Conservation (phyloP, 768 basidiomycete genomes). For the Clavaria fumosa region DNA sequence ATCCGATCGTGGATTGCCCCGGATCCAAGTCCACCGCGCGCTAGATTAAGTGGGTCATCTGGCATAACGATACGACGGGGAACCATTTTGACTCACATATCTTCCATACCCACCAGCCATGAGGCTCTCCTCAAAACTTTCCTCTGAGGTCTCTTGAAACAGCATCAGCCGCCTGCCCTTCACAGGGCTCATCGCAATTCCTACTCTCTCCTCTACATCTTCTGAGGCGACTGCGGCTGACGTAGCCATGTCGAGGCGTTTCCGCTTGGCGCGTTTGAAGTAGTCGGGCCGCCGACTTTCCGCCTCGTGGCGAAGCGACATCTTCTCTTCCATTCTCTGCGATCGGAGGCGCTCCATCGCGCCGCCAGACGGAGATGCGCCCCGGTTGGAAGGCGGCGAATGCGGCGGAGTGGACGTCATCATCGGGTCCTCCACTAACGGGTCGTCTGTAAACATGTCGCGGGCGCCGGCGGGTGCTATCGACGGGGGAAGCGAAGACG, state of each 20-base stretch:
- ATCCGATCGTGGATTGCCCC: constrained; percentile 31
- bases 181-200: constrained; percentile 52
- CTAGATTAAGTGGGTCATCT: too few species aligned
- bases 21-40: constrained; percentile 45
- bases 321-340: constrained; percentile 33
- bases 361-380: constrained; percentile 30
- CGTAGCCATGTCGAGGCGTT: constrained; percentile 27
- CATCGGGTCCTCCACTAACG: too few species aligned
- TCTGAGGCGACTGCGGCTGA: constrained; percentile 21
- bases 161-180: constrained; percentile 61
- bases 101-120: constrained; percentile 72
- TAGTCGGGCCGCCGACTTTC: constrained; percentile 62
- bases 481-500: constrained; percentile 9
- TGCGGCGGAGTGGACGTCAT: constrained; percentile 13
- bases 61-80: too few species aligned
- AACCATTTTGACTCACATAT: constrained; percentile 55
- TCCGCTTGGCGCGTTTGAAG: constrained; percentile 41
- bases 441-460: too few species aligned
- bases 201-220: constrained; percentile 26
- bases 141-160: constrained; percentile 71
- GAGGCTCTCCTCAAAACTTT: constrained; percentile 73
- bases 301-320: constrained; percentile 33
- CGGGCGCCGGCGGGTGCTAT: constrained; percentile 12
- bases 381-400: constrained; percentile 15
- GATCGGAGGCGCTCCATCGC: constrained; percentile 49